phyloP scores from a whole-genome alignment of 1,284 basidiomycete genomes.

The Leccinum solheimii region DNA sequence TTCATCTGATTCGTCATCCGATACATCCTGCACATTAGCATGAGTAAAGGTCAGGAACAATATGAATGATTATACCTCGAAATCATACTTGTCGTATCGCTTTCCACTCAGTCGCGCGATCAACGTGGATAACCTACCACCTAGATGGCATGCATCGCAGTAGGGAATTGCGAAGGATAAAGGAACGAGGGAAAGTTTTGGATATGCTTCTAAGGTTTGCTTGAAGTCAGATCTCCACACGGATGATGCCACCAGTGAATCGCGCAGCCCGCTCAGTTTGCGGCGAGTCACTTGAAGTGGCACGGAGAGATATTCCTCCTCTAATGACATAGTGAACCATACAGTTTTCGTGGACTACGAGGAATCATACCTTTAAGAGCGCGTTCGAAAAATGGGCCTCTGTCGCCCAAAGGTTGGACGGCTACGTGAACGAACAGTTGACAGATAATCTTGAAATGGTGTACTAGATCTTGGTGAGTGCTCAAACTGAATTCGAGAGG shows the following conservation, averaged over 20 bases:
- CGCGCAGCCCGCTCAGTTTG: conserved; percentile 64
- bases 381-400: conserved; percentile 54
- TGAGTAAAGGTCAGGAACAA: conserved; percentile 5
- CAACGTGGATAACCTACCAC: conserved; percentile 63
- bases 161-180: conserved; percentile 59
- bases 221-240: conserved; percentile 76
- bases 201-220: conserved; percentile 62
- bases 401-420: conserved; percentile 52
- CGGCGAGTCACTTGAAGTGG: conserved; percentile 62
- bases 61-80: conserved; percentile 42
- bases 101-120: conserved; percentile 56
- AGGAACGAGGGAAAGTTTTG: conserved; percentile 52
- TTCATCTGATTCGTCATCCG: conserved; percentile 22
- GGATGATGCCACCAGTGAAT: conserved; percentile 75
- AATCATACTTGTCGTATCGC: conserved; percentile 61
- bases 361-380: conserved; percentile 51
- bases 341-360: neutral
- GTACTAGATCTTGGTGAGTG: conserved; percentile 67
- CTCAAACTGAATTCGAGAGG: conserved; percentile 79
- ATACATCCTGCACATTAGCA: conserved; percentile 12
- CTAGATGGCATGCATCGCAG: conserved; percentile 81
- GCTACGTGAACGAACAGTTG: conserved; percentile 83
- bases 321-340: conserved; percentile 34
- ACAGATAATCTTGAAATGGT: conserved; percentile 83
- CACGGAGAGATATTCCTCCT: conserved; percentile 70